Percentiles rank a stretch among this genome's conserved stretches.
Evolutionary conservation across 768 basidiomycete genomes (phyloP).

Genomic region (Pleurotus sapidus): DNA sequence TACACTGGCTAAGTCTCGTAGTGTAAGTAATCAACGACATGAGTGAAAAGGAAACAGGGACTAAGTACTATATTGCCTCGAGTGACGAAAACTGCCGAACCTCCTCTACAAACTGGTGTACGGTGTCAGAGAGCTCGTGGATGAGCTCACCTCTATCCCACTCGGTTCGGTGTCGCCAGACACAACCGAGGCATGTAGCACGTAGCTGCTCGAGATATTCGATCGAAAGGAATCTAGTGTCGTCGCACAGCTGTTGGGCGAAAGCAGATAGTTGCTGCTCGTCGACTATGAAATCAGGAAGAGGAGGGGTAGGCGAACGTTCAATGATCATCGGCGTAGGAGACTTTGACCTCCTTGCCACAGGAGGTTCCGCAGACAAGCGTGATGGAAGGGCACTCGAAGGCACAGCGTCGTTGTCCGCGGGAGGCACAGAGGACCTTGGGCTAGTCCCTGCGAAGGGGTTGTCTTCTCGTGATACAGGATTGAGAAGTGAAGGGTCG

Average conservation of each 20-base stretch:
- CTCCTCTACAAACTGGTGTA: constrained; percentile 67
- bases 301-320: constrained; percentile 63
- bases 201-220: constrained; percentile 95
- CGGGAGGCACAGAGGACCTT: too few relatives aligned
- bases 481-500: constrained; percentile 16
- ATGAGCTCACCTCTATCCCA: constrained; percentile 81
- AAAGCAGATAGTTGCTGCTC: constrained; percentile 48
- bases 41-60: too few relatives aligned
- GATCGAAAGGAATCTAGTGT: constrained; percentile 63
- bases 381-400: too few relatives aligned
- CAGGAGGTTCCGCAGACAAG: neutral
- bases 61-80: too few relatives aligned
- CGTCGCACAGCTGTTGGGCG: constrained; percentile 40
- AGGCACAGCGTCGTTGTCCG: too few relatives aligned
- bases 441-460: neutral
- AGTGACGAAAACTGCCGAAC: constrained; percentile 27
- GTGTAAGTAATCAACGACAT: too few relatives aligned
- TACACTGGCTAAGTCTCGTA: too few relatives aligned
- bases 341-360: constrained; percentile 11
- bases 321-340: constrained; percentile 49
- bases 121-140: constrained; percentile 50
- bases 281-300: constrained; percentile 76
- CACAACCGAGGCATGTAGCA: constrained; percentile 70
- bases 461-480: constrained; percentile 6
- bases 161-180: constrained; percentile 81